phyloP scores from a whole-genome alignment of 1,284 basidiomycete genomes.

The Cutaneotrichosporon sp. region DNA sequence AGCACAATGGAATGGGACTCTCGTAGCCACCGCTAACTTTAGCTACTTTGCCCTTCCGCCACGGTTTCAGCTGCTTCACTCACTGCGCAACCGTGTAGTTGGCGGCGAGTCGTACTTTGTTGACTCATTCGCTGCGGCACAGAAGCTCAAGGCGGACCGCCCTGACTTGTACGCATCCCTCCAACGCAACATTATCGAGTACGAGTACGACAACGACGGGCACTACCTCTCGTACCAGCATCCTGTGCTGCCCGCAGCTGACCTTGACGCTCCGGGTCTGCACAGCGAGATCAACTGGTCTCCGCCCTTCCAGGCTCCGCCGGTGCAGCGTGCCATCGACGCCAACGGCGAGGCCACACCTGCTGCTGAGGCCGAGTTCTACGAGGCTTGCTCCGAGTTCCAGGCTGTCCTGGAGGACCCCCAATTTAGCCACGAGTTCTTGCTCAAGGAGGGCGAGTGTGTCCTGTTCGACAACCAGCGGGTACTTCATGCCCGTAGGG shows the following conservation, averaged over 20 bases:
- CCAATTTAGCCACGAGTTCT: slow-evolving; percentile 60
- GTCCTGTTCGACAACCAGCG: slow-evolving; percentile 91
- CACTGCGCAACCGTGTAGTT: slow-evolving; percentile 69
- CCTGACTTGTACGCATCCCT: slow-evolving; percentile 51
- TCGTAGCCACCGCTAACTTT: slow-evolving; percentile 2
- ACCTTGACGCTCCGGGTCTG: slow-evolving; percentile 8
- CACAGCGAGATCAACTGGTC: slow-evolving; percentile 73
- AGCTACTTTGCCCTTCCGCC: slow-evolving; percentile 83
- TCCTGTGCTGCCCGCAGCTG: slow-evolving; percentile 61
- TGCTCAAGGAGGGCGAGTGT: slow-evolving; percentile 74
- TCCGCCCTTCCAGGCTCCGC: slow-evolving; percentile 82
- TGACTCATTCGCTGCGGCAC: slow-evolving; percentile 69
- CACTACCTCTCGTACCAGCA: slow-evolving; percentile 78
- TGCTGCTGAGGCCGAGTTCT: slow-evolving; percentile 53
- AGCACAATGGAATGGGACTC: no score
- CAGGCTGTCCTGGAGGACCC: slow-evolving; percentile 59
- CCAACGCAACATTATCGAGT: slow-evolving; percentile 65
- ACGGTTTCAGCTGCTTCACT: slow-evolving; percentile 86
- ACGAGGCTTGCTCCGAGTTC: slow-evolving; percentile 63
- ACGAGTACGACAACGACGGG: slow-evolving; percentile 87
- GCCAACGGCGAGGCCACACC: slow-evolving; percentile 8
- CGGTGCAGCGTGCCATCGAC: slow-evolving; percentile 7
- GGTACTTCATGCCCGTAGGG: slow-evolving; percentile 81
- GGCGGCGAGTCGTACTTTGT: slow-evolving; percentile 88
- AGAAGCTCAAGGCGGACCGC: slow-evolving; percentile 17